Percentiles rank a stretch among this genome's conserved stretches.
phyloP scores from a whole-genome alignment of 202 grass and related monocot genomes.

The Thinopyrum obtusiflorum region DNA sequence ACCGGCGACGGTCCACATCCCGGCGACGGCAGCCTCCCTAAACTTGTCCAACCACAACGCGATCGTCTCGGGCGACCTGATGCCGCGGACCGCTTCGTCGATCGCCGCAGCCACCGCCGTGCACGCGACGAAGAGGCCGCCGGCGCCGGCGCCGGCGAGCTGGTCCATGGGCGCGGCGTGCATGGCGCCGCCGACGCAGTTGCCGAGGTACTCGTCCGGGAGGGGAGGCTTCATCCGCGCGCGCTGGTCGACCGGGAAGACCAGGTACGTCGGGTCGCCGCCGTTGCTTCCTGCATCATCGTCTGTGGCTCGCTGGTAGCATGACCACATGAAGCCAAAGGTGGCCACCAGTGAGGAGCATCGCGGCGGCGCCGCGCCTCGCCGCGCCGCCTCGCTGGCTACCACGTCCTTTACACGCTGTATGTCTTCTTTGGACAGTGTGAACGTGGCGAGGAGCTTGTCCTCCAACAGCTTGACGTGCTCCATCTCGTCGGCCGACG shows the following conservation, averaged over 20 bases:
- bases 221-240: not conserved
- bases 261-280: not conserved
- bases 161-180: not conserved
- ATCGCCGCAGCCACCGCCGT: not conserved
- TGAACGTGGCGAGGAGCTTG: not conserved
- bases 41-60: not conserved
- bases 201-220: slow-evolving; percentile 13
- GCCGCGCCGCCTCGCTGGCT: not conserved
- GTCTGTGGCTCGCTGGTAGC: not conserved
- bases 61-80: not conserved
- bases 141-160: not conserved
- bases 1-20: not conserved
- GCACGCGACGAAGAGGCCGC: not conserved
- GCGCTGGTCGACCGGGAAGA: not conserved
- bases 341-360: not conserved
- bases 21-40: not conserved
- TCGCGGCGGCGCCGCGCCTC: not conserved
- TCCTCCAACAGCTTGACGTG: not conserved
- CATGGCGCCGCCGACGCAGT: not conserved
- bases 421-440: not conserved
- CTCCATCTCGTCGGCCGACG: not conserved
- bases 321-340: slow-evolving; percentile 2
- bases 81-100: not conserved
- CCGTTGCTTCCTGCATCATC: not conserved
- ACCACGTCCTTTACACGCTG: not conserved